Evolutionary conservation across 2,329 filamentous ascomycete species (phyloP).

Genomic region (Hansfordia pulvinata): DNA sequence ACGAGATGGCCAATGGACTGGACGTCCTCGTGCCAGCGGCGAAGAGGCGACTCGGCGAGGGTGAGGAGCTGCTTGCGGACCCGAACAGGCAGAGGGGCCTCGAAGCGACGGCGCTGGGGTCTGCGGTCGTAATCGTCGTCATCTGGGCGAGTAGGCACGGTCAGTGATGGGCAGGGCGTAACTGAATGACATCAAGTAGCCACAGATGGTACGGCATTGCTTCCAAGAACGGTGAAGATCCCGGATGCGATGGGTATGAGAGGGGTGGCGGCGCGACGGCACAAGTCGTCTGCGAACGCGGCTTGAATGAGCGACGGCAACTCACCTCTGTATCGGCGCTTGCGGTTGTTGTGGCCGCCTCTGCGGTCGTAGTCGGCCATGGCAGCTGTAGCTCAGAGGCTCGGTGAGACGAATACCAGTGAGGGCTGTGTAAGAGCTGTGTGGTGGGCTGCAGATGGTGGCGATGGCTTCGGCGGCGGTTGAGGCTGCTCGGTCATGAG

Average conservation of each 20-base stretch:
- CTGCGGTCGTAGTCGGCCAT: constrained; percentile 46
- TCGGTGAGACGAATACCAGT: constrained; percentile 4
- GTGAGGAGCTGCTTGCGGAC: constrained; percentile 67
- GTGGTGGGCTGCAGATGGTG: too few species aligned
- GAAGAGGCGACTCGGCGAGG: constrained; percentile 70
- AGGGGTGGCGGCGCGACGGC: constrained; percentile 47
- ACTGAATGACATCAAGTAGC: too few species aligned
- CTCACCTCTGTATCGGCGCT: constrained; percentile 69
- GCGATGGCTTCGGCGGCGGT: too few species aligned
- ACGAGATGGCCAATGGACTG: constrained; percentile 62
- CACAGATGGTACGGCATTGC: too few species aligned
- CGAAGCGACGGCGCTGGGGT: constrained; percentile 58
- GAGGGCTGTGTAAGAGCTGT: too few species aligned
- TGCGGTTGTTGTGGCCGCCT: constrained; percentile 47
- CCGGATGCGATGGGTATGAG: background rate
- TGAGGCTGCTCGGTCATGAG: too few species aligned
- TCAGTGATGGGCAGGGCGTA: too few species aligned
- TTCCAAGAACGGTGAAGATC: too few species aligned
- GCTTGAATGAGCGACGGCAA: too few species aligned
- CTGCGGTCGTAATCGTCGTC: constrained; percentile 69
- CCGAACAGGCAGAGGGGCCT: constrained; percentile 55
- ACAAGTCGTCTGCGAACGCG: constrained; percentile 60
- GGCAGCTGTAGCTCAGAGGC: too few species aligned
- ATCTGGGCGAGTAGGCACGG: constrained; percentile 30
- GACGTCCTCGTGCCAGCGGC: constrained; percentile 68